Percentiles rank a stretch among this genome's conserved stretches.
These are phyloP conservation scores for Schoenoplectus triqueter DNA, from an alignment of 202 grass and related monocot genomes.

Conservation along the genomic window DNA sequence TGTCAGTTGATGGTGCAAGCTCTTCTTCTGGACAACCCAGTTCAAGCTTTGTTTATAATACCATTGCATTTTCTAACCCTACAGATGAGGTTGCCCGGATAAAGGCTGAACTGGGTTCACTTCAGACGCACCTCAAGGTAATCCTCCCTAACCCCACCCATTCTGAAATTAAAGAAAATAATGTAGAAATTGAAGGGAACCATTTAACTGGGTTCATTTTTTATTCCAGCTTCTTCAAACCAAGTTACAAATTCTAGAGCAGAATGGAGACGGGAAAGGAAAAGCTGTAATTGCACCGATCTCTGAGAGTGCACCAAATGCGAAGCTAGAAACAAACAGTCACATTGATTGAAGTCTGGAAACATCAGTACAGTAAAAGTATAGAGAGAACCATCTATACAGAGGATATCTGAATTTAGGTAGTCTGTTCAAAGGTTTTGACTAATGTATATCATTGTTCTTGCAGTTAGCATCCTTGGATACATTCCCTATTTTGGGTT, in stretches of 20 bases:
- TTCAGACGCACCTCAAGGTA: conserved; percentile 32
- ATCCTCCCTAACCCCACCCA: no score
- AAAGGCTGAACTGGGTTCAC: conserved; percentile 29
- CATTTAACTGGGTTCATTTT: no score
- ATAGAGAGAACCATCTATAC: conserved; percentile 8
- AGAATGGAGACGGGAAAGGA: conserved; percentile 27
- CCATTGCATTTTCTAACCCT: neutral
- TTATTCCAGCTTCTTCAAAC: conserved; percentile 63
- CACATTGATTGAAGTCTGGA: neutral
- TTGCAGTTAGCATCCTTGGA: conserved; percentile 30
- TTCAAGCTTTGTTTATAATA: conserved; percentile 16
- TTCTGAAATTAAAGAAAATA: neutral
- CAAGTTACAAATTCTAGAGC: conserved; percentile 64
- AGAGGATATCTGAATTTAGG: neutral
- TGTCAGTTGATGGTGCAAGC: conserved; percentile 48
- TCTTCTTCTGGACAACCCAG: conserved; percentile 25
- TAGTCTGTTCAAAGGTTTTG: conserved; percentile 3
- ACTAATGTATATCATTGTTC: conserved; percentile 28
- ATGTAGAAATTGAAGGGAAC: neutral
- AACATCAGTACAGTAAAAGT: neutral
- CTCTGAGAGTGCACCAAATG: conserved; percentile 46
- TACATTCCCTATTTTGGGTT: conserved; percentile 9
- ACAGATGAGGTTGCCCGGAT: conserved; percentile 16
- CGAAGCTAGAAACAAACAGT: conserved; percentile 41
- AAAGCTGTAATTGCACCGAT: conserved; percentile 32